phyloP scores from a whole-genome alignment of 441 rosid species.

The Sinapis alba region DNA sequence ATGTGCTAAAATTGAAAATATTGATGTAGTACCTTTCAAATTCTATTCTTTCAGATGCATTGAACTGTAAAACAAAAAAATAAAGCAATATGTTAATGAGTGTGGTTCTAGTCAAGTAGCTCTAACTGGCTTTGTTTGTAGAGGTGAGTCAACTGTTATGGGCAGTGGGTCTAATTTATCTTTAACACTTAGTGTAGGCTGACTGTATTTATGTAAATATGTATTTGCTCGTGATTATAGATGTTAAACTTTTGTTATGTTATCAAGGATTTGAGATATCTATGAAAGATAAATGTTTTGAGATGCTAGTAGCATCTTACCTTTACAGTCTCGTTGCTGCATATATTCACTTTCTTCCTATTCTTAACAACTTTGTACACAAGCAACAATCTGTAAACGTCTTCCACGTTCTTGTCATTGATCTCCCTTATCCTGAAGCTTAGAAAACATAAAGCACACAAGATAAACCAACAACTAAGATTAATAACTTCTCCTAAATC shows the following conservation, averaged over 20 bases:
- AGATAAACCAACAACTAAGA: not conserved
- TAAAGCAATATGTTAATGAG: conserved; percentile 26
- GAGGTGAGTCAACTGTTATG: conserved; percentile 45
- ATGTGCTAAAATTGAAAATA: conserved; percentile 64
- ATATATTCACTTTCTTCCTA: not conserved
- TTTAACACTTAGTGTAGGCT: conserved; percentile 44
- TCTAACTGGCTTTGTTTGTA: conserved; percentile 41
- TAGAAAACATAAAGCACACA: not conserved
- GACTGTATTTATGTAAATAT: conserved; percentile 34
- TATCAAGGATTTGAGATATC: not conserved
- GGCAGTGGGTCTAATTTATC: conserved; percentile 38
- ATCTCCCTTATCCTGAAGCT: not conserved
- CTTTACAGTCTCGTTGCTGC: not conserved
- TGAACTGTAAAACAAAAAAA: conserved; percentile 30
- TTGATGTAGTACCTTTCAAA: conserved; percentile 46
- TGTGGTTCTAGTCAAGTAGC: conserved; percentile 33
- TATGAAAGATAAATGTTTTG: conserved; percentile 14
- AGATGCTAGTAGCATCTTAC: not conserved
- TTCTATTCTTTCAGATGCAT: conserved; percentile 52
- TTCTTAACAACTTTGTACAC: conserved; percentile 25
- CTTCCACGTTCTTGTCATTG: not conserved
- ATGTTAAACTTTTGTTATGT: conserved; percentile 3
- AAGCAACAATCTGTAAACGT: conserved; percentile 44
- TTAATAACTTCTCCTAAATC: not conserved
- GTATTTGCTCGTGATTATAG: conserved; percentile 6